Conservation (phyloP, 345 rosid species). For the Salix exigua region DNA sequence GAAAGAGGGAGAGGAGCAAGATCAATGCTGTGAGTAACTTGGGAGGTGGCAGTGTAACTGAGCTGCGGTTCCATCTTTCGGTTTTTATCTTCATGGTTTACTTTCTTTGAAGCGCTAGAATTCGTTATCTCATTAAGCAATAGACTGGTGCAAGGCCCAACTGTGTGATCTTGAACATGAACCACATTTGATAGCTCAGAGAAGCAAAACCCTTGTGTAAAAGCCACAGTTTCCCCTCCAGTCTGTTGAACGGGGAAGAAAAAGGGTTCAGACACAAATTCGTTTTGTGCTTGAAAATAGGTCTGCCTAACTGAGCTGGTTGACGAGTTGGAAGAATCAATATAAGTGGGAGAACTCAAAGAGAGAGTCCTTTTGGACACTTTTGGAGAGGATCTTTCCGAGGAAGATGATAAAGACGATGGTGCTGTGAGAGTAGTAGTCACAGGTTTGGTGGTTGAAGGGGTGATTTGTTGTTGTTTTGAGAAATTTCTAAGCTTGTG, state of each 20-base stretch:
- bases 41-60: conserved; percentile 25
- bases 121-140: conserved; percentile 52
- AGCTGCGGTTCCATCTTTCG: conserved; percentile 40
- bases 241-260: conserved; percentile 38
- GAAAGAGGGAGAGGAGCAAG: conserved; percentile 13
- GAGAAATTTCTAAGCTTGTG: conserved; percentile 81
- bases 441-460: conserved; percentile 17
- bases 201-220: conserved; percentile 35
- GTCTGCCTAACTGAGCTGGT: conserved; percentile 43
- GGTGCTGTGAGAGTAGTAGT: conserved; percentile 18
- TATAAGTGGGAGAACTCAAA: conserved; percentile 32
- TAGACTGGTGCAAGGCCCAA: conserved; percentile 55
- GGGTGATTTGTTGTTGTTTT: conserved; percentile 32
- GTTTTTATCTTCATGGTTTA: conserved; percentile 35
- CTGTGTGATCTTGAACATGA: conserved; percentile 26
- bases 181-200: conserved; percentile 38
- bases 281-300: conserved; percentile 39
- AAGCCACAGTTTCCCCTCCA: conserved; percentile 27
- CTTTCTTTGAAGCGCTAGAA: conserved; percentile 36
- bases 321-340: conserved; percentile 28
- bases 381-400: conserved; percentile 53
- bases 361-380: conserved; percentile 25
- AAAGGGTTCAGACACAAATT: conserved; percentile 48
- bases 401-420: conserved; percentile 65
- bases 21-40: conserved; percentile 20